A percentile compares a stretch with the other conserved stretches of the same genome.
Conservation (phyloP, 176 grass and related monocot species). For the Aegilops tauschii region DNA sequence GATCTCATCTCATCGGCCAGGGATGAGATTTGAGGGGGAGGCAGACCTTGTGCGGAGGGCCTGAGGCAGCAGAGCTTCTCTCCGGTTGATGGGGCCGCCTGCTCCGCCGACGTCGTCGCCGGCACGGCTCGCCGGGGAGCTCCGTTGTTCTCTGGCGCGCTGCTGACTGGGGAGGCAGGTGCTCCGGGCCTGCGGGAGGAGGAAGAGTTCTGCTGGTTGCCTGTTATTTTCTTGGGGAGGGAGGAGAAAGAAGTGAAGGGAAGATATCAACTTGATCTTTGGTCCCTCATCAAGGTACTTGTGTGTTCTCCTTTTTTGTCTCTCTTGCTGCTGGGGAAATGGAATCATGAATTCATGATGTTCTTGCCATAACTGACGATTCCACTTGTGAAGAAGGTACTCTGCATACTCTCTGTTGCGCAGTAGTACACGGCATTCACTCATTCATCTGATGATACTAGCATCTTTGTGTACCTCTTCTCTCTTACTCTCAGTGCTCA, state of each 20-base stretch:
- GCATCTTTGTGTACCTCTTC: conserved; percentile 26
- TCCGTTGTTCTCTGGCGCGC: not conserved
- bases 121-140: conserved; percentile 9
- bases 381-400: conserved; percentile 2
- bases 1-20: conserved; percentile 4
- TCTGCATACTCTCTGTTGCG: not conserved
- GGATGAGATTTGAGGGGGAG: conserved; percentile 5
- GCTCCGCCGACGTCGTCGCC: not conserved
- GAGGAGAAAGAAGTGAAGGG: not conserved
- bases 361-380: conserved; percentile 41
- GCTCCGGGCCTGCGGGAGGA: not conserved
- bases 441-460: not conserved
- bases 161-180: conserved; percentile 24
- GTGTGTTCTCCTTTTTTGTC: conserved; percentile 20
- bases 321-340: conserved; percentile 33
- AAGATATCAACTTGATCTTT: conserved; percentile 20
- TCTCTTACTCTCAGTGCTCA: conserved; percentile 12
- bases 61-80: not conserved
- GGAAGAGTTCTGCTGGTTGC: not conserved
- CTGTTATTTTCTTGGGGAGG: conserved; percentile 4
- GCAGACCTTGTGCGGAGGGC: not conserved
- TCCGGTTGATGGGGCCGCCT: not conserved
- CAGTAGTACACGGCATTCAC: not conserved
- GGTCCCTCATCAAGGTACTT: conserved; percentile 23
- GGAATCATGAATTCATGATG: conserved; percentile 32